Evolutionary conservation across 495 filamentous ascomycete species (phyloP).

Genomic region (Pseudevernia furfuracea): DNA sequence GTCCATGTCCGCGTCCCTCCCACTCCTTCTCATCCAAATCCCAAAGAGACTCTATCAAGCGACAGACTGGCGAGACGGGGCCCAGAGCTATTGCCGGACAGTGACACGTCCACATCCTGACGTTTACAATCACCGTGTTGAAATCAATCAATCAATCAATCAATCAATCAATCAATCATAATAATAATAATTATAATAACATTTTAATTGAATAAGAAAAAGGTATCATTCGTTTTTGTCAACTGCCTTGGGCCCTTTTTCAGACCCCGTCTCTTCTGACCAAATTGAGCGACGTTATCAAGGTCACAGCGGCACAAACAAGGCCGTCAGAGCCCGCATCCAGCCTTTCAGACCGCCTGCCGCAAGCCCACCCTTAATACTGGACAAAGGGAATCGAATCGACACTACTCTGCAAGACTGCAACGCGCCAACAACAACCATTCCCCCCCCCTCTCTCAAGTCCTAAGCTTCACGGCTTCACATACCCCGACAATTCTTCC

Average conservation of each 20-base stretch:
- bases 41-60: conserved; percentile 19
- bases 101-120: conserved; percentile 1
- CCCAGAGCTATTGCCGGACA: conserved; percentile 10
- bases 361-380: conserved; percentile 24
- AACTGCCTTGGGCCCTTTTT: not conserved
- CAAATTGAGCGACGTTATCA: conserved; percentile 9
- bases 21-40: conserved; percentile 7
- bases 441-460: not conserved
- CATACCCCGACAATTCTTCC: not conserved
- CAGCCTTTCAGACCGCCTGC: conserved; percentile 26
- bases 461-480: too few relatives aligned
- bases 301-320: conserved; percentile 16
- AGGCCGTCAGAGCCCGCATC: conserved; percentile 21
- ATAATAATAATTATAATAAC: too few relatives aligned
- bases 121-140: not conserved
- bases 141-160: too few relatives aligned
- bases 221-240: not conserved
- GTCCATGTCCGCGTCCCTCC: conserved; percentile 12
- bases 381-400: conserved; percentile 20
- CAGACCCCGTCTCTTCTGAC: conserved; percentile 1
- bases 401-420: not conserved
- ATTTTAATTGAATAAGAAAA: too few relatives aligned
- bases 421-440: not conserved
- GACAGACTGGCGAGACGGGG: conserved; percentile 19
- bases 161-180: too few relatives aligned